These are phyloP conservation scores for Verticillium nubilum DNA, from an alignment of 2,329 filamentous ascomycete species.

Conservation along the genomic window DNA sequence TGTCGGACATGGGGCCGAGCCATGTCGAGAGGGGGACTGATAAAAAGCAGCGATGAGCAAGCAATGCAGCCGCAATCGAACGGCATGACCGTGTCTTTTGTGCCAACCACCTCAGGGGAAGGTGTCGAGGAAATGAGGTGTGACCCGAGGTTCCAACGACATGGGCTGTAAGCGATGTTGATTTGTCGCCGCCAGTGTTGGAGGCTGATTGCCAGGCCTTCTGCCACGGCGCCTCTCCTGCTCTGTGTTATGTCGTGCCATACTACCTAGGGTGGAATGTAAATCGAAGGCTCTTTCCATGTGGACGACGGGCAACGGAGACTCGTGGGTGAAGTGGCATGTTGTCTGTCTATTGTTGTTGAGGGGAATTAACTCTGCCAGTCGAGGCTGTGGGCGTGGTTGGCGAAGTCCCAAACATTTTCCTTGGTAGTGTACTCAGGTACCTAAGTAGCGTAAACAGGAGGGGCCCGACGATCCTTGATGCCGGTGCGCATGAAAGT, in stretches of 20 bases:
- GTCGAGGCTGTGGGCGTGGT: neutral
- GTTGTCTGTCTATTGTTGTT: neutral
- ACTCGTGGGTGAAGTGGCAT: neutral
- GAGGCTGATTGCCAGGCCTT: neutral
- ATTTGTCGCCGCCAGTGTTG: neutral
- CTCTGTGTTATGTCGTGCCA: neutral
- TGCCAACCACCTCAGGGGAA: neutral
- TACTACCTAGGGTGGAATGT: neutral
- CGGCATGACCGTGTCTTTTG: neutral
- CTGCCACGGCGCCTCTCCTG: neutral
- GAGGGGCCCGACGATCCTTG: slow-evolving; percentile 9
- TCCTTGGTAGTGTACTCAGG: neutral
- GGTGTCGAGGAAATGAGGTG: neutral
- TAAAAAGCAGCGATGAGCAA: neutral
- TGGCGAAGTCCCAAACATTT: neutral
- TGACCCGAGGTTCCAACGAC: neutral
- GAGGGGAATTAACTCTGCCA: neutral
- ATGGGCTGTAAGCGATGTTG: neutral
- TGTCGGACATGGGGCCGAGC: neutral
- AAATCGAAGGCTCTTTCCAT: neutral
- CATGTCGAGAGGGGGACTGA: no score
- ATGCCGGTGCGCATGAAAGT: slow-evolving; percentile 14
- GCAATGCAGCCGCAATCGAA: neutral
- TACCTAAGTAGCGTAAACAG: neutral
- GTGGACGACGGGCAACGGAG: neutral